Evolutionary conservation across 208 protist genomes (phyloP), one percentile per base, ranked within the genome.

Genomic region (Trypanosoma brucei): DNA sequence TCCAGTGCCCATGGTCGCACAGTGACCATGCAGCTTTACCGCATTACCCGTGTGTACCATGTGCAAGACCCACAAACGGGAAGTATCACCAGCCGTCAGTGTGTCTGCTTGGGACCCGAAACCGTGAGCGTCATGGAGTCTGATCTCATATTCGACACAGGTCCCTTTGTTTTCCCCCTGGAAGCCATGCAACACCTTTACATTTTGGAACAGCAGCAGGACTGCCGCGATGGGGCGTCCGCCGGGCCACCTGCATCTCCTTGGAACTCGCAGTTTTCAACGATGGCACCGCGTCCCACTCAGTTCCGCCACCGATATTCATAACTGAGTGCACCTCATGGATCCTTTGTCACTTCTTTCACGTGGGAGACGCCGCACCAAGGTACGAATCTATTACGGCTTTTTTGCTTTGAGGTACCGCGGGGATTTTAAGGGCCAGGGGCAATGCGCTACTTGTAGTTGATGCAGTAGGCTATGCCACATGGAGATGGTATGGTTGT

Each of bases 1-100:
- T 30, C 34, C 55, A 59, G 14, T 3, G 30, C 34, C 4, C 7
- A 11, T 14, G 11, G 44, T 33, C 55, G 42, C 55, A 30, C 49
- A 0, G 83, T 78, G 5, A 52, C 46, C 14, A 30, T 88, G 75
- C 86, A 75, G 46, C 54, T 88, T n/a, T 89, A 88, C 59, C 72
- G 78, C 9, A 45, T 80, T 13, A 76, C 69, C 34, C 65, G 71
- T 45, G 69, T 70, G 6, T 48, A 58, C 9, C 64, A 81, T 61
- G 68, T 70, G 3, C 68, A 82, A 45, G 75, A 88, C 53, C 75
- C 79, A 22, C 69, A 65, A 45, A 78, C 70, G 8, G 51, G 70
- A 2, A 62, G 69, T 33, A 46, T 89, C 51, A 72, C 83, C 33
- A 74, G 70, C 13, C 77, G 83, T 22, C 86, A 80, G 13, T 75